Evolutionary conservation across 2,329 filamentous ascomycete genomes (phyloP).

Genomic region (Biscogniauxia sp.): DNA sequence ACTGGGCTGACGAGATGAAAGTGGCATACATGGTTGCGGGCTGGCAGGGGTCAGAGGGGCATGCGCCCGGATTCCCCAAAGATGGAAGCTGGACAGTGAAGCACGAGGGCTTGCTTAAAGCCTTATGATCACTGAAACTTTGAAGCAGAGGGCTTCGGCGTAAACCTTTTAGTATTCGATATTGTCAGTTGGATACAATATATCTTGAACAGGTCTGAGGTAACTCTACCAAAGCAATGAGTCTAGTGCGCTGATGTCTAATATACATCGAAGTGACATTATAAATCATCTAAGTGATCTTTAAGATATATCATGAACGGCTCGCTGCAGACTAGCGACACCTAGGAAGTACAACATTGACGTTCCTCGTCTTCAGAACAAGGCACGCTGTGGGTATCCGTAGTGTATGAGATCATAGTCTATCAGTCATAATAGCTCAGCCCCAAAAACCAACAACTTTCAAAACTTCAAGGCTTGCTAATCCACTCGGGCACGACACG

Average conservation of each 20-base stretch:
- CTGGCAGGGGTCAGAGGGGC: constrained; percentile 28
- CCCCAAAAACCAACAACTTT: background rate
- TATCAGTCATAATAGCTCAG: background rate
- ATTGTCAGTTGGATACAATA: background rate
- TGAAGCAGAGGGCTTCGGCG: background rate
- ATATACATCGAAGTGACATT: background rate
- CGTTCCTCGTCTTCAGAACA: background rate
- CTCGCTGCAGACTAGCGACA: background rate
- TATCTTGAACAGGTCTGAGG: background rate
- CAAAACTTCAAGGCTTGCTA: constrained; percentile 4
- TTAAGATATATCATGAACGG: background rate
- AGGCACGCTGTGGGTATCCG: background rate
- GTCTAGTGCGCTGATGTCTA: background rate
- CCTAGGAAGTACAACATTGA: background rate
- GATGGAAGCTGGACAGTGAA: constrained; percentile 35
- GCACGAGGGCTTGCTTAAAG: constrained; percentile 35
- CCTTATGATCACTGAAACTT: constrained; percentile 23
- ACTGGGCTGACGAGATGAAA: constrained; percentile 9
- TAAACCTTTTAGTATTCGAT: background rate
- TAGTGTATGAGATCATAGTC: background rate
- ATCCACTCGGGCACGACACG: constrained; percentile 52
- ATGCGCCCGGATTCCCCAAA: constrained; percentile 37
- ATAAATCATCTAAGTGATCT: no score
- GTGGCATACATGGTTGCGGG: constrained; percentile 38
- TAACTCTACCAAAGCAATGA: background rate